Conservation (phyloP, 2,329 filamentous ascomycete species). For the Aspergillus neoniger region DNA sequence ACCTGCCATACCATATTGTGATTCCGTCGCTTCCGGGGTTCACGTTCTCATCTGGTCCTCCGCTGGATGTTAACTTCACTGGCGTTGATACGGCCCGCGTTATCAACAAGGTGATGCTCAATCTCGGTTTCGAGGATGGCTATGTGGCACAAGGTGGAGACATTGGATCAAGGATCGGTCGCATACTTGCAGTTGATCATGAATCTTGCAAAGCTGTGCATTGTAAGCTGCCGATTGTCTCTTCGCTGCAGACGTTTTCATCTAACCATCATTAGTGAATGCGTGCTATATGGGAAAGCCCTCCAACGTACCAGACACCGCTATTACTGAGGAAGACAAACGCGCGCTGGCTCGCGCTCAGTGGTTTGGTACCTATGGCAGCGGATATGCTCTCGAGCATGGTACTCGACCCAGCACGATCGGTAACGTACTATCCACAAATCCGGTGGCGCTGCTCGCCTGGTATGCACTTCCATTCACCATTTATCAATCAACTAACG, state of each 20-base stretch:
- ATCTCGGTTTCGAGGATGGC: constrained; percentile 31
- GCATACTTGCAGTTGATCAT: constrained; percentile 29
- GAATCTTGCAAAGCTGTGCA: constrained; percentile 37
- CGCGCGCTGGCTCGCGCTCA: constrained; percentile 29
- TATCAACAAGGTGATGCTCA: constrained; percentile 33
- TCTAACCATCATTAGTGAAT: constrained; percentile 29
- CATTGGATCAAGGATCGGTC: constrained; percentile 32
- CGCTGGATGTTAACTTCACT: constrained; percentile 30
- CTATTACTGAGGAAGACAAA: constrained; percentile 28
- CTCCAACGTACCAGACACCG: constrained; percentile 23
- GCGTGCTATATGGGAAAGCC: constrained; percentile 28
- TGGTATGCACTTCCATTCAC: constrained; percentile 25
- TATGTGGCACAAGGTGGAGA: constrained; percentile 40
- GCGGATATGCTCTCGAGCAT: constrained; percentile 33
- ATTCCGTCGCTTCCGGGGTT: constrained; percentile 37
- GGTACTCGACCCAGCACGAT: constrained; percentile 38
- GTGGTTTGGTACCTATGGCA: constrained; percentile 23
- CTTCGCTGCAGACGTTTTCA: background rate
- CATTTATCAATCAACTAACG: background rate
- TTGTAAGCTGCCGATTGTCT: constrained; percentile 20
- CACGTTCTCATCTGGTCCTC: constrained; percentile 36
- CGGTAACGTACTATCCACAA: constrained; percentile 35
- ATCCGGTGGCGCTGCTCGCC: constrained; percentile 34
- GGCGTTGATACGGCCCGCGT: constrained; percentile 31
- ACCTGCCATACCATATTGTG: constrained; percentile 35